Base-by-base conservation (phyloP, 495 filamentous ascomycete species). In the Mytilinidion resinicola region DNA sequence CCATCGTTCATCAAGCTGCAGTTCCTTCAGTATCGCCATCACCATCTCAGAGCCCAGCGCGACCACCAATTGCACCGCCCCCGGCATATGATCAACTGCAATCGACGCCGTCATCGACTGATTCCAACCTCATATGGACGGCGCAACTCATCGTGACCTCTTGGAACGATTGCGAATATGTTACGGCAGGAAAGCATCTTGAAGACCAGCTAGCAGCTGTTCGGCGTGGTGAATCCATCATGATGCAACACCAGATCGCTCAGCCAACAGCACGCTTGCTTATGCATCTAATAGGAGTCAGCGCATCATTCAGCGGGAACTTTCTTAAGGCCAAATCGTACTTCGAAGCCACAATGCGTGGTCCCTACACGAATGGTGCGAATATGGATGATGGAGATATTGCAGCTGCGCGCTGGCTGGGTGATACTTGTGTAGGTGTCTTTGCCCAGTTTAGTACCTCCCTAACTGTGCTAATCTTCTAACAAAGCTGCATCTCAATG, bases 321-420 rank as follows among this genome's bases (percentile, higher is more conserved):
- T 60, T 63, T 37, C 37, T 49, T n/a, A 60, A 60, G 14, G 60
- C 60, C 4, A 66, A 63, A 35, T 17, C 39, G 1, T 41, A 20
- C 19, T 63, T 66, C 48, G 41, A 56, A 21, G 48, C 44, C 19
- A 44, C 54, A n/a, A 39, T 60, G 19, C 59, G 38, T 25, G 53
- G 56, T 15, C 53, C 55, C 21, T 57, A 56, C 53, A 35, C 53
- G 3, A 46, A 17, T 42, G 53, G 53, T 6, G 48, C 17, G 37
- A 57, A 51, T 21, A 30, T 60, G 5, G 60, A 66, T 50, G 58
- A 65, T 36, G 64, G 56, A 9, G 57, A 60, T 36, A 62, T 66
- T 12, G 64, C 64, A 9, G 64, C 64, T 11, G 56, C 56, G 10
- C 53, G 60, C 11, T 63, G 64, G 64, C 60, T 66, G 19, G 64